Percentiles rank a stretch among this genome's conserved stretches.
Evolutionary conservation across 108 stramenopile species (phyloP).

Genomic region (Skeletonema potamos): DNA sequence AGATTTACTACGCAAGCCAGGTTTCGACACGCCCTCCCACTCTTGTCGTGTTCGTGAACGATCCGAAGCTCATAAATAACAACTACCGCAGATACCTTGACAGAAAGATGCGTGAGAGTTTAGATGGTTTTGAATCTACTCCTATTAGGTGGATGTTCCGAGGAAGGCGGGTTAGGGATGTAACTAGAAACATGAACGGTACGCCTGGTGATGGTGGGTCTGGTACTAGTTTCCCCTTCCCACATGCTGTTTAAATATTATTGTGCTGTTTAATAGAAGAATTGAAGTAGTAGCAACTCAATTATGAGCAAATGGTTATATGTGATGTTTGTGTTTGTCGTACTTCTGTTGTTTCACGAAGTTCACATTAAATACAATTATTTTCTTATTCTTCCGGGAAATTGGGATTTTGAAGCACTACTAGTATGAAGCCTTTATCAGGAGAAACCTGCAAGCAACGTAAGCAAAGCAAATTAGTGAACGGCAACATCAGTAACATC

Average conservation of each 20-base stretch:
- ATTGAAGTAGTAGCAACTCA: too few species aligned
- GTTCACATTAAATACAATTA: neutral
- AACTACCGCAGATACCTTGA: conserved; percentile 95
- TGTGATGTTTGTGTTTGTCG: too few species aligned
- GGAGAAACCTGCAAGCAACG: conserved; percentile 30
- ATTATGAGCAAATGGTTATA: neutral
- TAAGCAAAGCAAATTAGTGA: neutral
- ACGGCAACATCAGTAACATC: neutral
- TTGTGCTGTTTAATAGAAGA: neutral
- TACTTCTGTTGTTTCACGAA: too few species aligned
- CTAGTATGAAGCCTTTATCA: conserved; percentile 46
- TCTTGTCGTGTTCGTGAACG: conserved; percentile 93
- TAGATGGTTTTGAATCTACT: conserved; percentile 92
- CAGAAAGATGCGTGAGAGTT: conserved; percentile 93
- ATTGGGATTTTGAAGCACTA: conserved; percentile 51
- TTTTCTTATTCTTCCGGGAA: conserved; percentile 5
- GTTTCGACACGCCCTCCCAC: conserved; percentile 92
- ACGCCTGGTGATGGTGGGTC: conserved; percentile 80
- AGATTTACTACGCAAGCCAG: conserved; percentile 96
- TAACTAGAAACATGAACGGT: conserved; percentile 80
- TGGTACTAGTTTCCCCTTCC: conserved; percentile 82
- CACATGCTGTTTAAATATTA: conserved; percentile 68
- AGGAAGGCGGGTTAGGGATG: conserved; percentile 86
- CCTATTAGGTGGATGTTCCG: conserved; percentile 96
- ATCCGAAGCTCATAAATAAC: conserved; percentile 91